Conservation (phyloP, 371 early-diverging fungal species). For the Lichtheimia hyalospora region DNA sequence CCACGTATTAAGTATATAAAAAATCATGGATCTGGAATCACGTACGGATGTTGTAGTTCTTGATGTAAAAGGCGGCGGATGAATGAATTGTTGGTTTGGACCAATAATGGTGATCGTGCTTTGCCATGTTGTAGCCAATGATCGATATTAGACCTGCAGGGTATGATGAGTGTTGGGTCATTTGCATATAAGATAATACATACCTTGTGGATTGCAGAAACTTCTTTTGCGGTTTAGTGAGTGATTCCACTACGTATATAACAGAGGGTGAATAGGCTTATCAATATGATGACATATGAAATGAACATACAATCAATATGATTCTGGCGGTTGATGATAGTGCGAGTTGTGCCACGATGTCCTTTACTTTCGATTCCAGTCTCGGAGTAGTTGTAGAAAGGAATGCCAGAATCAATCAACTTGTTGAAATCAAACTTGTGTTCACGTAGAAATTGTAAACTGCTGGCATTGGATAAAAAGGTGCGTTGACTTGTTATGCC, state of each 20-base stretch:
- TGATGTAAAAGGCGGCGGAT: conserved; percentile 63
- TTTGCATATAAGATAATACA: neutral
- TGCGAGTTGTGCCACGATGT: neutral
- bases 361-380: neutral
- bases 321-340: conserved; percentile 1
- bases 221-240: neutral
- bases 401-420: conserved; percentile 41
- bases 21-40: neutral
- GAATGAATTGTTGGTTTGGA: conserved; percentile 46
- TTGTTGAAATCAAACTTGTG: conserved; percentile 86
- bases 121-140: conserved; percentile 39
- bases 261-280: neutral
- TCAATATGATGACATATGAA: neutral
- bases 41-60: conserved; percentile 55
- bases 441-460: conserved; percentile 43
- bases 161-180: neutral
- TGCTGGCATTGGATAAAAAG: conserved; percentile 65
- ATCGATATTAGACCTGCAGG: conserved; percentile 8
- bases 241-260: conserved; percentile 3
- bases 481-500: conserved; percentile 42
- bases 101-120: conserved; percentile 24
- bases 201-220: conserved; percentile 8
- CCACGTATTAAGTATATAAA: too few species aligned
- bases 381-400: conserved; percentile 41
- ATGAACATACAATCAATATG: neutral